phyloP scores from a whole-genome alignment of 176 grass and related monocot species.

The Cenchrus fungigraminus region DNA sequence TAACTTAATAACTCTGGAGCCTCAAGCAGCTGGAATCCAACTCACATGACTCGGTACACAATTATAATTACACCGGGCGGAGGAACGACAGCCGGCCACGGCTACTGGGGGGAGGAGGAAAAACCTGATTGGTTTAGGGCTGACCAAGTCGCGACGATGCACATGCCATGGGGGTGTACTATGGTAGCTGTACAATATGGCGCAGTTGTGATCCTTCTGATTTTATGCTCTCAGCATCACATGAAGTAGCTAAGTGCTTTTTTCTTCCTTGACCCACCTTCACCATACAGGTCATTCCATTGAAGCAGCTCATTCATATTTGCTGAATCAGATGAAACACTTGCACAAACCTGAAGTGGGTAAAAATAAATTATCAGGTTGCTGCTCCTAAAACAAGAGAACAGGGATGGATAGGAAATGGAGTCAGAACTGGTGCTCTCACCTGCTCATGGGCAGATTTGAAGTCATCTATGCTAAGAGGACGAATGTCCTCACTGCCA shows the following conservation, averaged over 20 bases:
- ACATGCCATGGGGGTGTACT: slow-evolving; percentile 36
- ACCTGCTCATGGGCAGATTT: slow-evolving; percentile 99
- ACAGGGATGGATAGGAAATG: not conserved
- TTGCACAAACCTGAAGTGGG: slow-evolving; percentile 76
- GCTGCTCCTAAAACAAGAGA: not conserved
- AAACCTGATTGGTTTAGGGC: slow-evolving; percentile 52
- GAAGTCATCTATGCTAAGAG: slow-evolving; percentile 88
- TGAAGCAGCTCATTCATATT: slow-evolving; percentile 95
- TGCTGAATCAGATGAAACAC: slow-evolving; percentile 92
- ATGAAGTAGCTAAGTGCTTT: slow-evolving; percentile 99
- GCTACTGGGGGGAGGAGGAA: slow-evolving; percentile 46
- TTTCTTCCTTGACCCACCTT: slow-evolving; percentile 97
- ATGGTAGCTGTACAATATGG: slow-evolving; percentile 57
- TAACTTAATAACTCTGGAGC: slow-evolving; percentile 18
- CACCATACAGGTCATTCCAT: slow-evolving; percentile 98
- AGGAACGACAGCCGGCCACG: slow-evolving; percentile 5
- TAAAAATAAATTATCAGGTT: slow-evolving; percentile 11
- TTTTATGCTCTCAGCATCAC: slow-evolving; percentile 58
- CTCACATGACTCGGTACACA: slow-evolving; percentile 43
- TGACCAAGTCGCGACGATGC: slow-evolving; percentile 36
- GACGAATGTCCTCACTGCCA: slow-evolving; percentile 81
- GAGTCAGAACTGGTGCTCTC: slow-evolving; percentile 19
- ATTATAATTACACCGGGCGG: slow-evolving; percentile 57
- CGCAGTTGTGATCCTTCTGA: not conserved
- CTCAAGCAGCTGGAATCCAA: slow-evolving; percentile 50